Evolutionary conservation across 2,329 filamentous ascomycete genomes (phyloP), one percentile per base, ranked within the genome.

Genomic region (Mycosphaerella sp.): DNA sequence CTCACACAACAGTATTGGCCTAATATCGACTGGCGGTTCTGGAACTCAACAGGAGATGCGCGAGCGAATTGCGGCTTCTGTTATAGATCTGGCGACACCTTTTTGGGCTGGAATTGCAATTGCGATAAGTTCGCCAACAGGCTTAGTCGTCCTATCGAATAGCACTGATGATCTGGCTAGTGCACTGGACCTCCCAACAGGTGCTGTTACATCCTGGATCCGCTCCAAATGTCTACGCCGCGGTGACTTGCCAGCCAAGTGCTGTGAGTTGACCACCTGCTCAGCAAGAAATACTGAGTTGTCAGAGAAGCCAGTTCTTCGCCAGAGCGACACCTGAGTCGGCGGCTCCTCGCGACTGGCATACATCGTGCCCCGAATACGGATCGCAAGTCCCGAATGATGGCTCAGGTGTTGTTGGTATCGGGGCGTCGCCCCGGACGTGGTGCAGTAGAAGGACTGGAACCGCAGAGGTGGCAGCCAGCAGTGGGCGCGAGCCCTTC

Each of bases 31-130:
- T 51, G 34, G 28, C 28, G 36, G 32, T 45, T 41, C 1, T 51
- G 49, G 13, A 44, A 40, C n/a, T 45, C 41, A 16, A 45, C 49
- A 2, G 36, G 41, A 10, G 30, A 49, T 35, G 35, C 41, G 34
- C 45, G 30, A 28, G 45, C 49, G 25, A 51, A 51, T 13, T 51
- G 49, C 17, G 49, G 49, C 17, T 51, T 51, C 16, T 51, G 49
- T 28, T 51, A 51, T 28, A 27, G 48, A 27, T 14, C 6, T 6
- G 34, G 41, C 5, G 41, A 35, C 4, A 41, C 12, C 10, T 51
- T 51, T n/a, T 35, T 34, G 35, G 49, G 49, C 13, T 51, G 49
- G 42, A 51, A 51, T 32, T 51, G 49, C 27, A 45, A 44, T 35
- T 51, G 49, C 35, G 49, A 46, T 16, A 51, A 44, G 30, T 51